Base-by-base conservation (phyloP, 2,329 filamentous ascomycete species). In the Scedosporium boydii region DNA sequence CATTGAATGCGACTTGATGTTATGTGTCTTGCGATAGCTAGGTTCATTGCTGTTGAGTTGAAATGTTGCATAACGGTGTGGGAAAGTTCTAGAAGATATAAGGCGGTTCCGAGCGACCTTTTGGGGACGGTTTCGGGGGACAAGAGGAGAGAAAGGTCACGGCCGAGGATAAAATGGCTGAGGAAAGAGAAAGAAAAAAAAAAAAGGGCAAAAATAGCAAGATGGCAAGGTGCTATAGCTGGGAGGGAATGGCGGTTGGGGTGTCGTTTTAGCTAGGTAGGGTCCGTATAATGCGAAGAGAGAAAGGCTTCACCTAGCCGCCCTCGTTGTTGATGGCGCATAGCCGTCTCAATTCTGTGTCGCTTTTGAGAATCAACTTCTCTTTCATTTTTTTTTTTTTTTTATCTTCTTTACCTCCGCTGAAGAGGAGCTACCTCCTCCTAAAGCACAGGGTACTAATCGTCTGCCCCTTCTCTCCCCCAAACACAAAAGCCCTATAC, bases 401-500 rank as follows among this genome's bases (percentile, higher is more conserved):
- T 44, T 62, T 58, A 26, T 42, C 14, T 27, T 34, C 21, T 10
- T 41, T 34, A 16, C 6, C 26, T 14, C 10, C 27, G 2, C 16
- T 26, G n/a, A 23, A 18, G 12, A 23, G 9, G 23, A 16, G 44
- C 34, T 42, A 56, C 48, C 26, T 42, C 65, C 68, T 87, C 66
- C 79, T 81, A 73, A 97, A 96, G 71, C 90, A 93, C 61, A 97
- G 74, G 63, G 89, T 96, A 70, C 88, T 93, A 48, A 98, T 91
- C 2, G 90, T 91, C 78, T 95, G 90, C 1, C 93, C 93, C 71
- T 91, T 90, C 72, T 86, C 85, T 5, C 93, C 93, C 0, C 92
- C 93, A 77, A 97, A 99, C 63, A 85, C 88, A 74, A 96, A 98
- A 60, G 86, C 89, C 23, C 86, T 89, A 74, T 98, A 98, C 70